Base-by-base conservation (phyloP, 2,329 filamentous ascomycete genomes). In the Penicillium sp. region DNA sequence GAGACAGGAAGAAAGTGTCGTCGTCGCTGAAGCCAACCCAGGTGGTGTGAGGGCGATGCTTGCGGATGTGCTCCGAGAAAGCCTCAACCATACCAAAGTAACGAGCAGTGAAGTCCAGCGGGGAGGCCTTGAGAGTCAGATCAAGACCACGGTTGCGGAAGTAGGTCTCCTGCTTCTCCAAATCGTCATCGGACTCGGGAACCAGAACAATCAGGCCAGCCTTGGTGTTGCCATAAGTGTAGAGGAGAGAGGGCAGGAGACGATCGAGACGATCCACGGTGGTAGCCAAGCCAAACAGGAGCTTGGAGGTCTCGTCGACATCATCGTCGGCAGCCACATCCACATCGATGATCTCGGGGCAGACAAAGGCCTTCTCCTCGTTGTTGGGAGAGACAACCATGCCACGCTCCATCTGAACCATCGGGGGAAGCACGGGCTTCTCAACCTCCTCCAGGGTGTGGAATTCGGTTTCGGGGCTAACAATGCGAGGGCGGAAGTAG, bases 11-110 rank as follows among this genome's bases (percentile, higher is more conserved):
- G 70, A 78, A 81, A 33, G 78, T 81, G 58, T 81, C 79, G 58
- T 81, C 79, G 53, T 81, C 79, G 26, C 79, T 78, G 64, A 77
- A 80, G 65, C 76, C 72, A 54, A 80, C 73, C 78, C 78, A 80
- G 26, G 70, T 75, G 53, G 76, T 80, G 59, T 79, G 70, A 30
- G 77, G 77, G 45, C 76, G 76, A 62, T 75, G 68, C 53, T 71
- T 74, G 56, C 74, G 73, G 61, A 80, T 79, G 62, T 74, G 70
- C 28, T 78, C 70, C 7, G 70, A 70, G 63, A 80, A 79, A 1
- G 76, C 78, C 64, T 78, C 70, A 9, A 80, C 76, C 54, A 80
- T 72, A 56, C 77, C 76, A 54, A 80, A 80, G 65, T 80, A 80
- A 54, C 78, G 78, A 60, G 75, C 76, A 49, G 77, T 80, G 64